A percentile compares a stretch with the other conserved stretches of the same genome.
phyloP scores from a whole-genome alignment of 208 protist genomes.

The Lotmaria passim region DNA sequence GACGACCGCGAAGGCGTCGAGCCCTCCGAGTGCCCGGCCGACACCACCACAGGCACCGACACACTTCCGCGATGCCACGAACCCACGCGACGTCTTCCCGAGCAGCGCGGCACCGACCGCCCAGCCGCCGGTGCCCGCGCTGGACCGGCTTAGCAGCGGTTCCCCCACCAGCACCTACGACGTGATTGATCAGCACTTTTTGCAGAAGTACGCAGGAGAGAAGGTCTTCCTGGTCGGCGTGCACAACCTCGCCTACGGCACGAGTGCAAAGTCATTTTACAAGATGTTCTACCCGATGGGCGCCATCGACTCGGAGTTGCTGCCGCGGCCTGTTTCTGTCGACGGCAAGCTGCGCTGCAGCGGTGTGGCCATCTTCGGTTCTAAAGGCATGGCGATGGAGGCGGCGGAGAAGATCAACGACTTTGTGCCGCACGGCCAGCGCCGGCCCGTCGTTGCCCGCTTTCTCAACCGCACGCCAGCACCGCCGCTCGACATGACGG shows the following conservation, averaged over 20 bases:
- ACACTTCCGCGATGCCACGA: conserved; percentile 44
- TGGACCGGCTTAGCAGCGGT: not conserved
- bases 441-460: conserved; percentile 52
- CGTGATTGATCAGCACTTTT: conserved; percentile 61
- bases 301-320: conserved; percentile 61
- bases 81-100: conserved; percentile 2
- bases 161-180: conserved; percentile 29
- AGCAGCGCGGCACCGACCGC: conserved; percentile 35
- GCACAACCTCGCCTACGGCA: conserved; percentile 64
- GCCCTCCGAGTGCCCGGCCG: conserved; percentile 16
- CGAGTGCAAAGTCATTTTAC: conserved; percentile 47
- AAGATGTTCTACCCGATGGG: conserved; percentile 80
- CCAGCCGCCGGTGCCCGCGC: conserved; percentile 1
- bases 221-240: conserved; percentile 62
- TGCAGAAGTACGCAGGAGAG: conserved; percentile 42
- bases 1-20: not conserved
- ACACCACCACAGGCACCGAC: conserved; percentile 35
- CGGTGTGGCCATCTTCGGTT: conserved; percentile 73
- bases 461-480: conserved; percentile 40
- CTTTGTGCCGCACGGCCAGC: conserved; percentile 62
- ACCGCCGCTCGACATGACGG: not conserved
- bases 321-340: conserved; percentile 42
- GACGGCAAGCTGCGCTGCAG: conserved; percentile 56
- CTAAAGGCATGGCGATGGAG: conserved; percentile 54
- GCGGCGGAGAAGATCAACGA: conserved; percentile 75